Percentiles rank a stretch among this genome's conserved stretches.
Conservation (phyloP, 2,329 filamentous ascomycete genomes). For the Lachnellula subtilissima region DNA sequence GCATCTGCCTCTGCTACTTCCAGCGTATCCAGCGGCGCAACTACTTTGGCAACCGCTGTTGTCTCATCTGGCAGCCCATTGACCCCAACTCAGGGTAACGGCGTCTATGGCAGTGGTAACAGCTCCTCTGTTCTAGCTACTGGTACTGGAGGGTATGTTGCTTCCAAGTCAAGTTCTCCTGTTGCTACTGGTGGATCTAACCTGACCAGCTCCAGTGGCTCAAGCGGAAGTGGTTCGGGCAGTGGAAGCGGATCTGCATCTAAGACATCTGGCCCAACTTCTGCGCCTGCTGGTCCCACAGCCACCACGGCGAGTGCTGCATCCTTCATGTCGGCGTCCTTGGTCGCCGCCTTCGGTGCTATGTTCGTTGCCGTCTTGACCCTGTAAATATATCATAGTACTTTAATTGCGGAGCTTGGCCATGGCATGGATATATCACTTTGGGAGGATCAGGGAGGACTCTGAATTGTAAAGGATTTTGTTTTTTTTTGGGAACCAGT, state of each 20-base stretch:
- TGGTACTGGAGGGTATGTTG: constrained; percentile 1
- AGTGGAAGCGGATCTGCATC: background rate
- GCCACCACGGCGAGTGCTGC: constrained; percentile 9
- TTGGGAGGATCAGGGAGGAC: background rate
- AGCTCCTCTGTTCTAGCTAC: background rate
- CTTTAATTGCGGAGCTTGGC: background rate
- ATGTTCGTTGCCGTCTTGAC: constrained; percentile 18
- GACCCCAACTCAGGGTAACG: constrained; percentile 1
- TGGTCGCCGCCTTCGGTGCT: constrained; percentile 18
- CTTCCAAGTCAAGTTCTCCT: background rate
- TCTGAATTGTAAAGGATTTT: background rate
- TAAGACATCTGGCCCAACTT: too few relatives aligned
- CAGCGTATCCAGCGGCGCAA: constrained; percentile 1
- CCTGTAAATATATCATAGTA: constrained; percentile 18
- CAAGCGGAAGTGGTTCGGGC: background rate
- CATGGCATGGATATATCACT: background rate
- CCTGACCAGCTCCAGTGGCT: constrained; percentile 19
- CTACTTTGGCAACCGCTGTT: constrained; percentile 6
- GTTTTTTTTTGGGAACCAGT: background rate
- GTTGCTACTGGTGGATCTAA: constrained; percentile 13
- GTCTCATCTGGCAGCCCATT: constrained; percentile 3
- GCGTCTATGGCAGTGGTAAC: background rate
- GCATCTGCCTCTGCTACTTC: constrained; percentile 5
- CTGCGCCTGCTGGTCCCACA: constrained; percentile 4
- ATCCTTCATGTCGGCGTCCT: constrained; percentile 15